Evolutionary conservation across 2,329 filamentous ascomycete genomes (phyloP), one percentile per base, ranked within the genome.

Genomic region (Bipolaris oryzae): DNA sequence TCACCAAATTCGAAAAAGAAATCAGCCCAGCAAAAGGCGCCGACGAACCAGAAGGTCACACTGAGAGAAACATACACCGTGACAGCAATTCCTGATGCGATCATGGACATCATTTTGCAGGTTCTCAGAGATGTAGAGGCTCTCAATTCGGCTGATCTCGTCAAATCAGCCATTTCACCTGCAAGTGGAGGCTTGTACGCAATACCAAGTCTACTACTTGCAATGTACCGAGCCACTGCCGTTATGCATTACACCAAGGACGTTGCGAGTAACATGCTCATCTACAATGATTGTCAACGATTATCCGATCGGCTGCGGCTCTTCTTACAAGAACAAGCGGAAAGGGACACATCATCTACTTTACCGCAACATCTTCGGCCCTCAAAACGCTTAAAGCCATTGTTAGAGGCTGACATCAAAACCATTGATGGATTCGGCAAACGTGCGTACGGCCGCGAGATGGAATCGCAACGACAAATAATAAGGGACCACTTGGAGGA

Each of bases 21-120:
- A 34, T 55, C 70, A 3, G 61, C 72, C 20, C 43, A 67, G 2
- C 61, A 70, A 18, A 69, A 70, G 37, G 42, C 58, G 20, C 33
- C 63, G 0, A 61, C 58, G 44, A 71, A 80, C 7, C 82, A 86
- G 53, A 89, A 95, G 71, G 79, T 98, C 57, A 89, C 90, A 0
- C 78, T 98, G 42, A 89, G 84, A 59, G 95, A 99, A 77, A 90
- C 85, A 1, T 99, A 96, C 74, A 90, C 88, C 56, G 90, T 96
- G 49, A 97, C 94, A 0, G 89, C 90, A 2, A 89, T 97, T 74
- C 94, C 95, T 0, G 88, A 92, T 58, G 85, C 88, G 3, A 87
- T 98, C 11, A 81, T 93, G 18, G 81, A 85, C 16, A 82, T 91
- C 25, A 86, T 94, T 50, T 79, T 81, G 85, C 59, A 78, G 45